Evolutionary conservation across 2,329 filamentous ascomycete species (phyloP), one percentile per base, ranked within the genome.

Genomic region (Ilyonectria destructans): DNA sequence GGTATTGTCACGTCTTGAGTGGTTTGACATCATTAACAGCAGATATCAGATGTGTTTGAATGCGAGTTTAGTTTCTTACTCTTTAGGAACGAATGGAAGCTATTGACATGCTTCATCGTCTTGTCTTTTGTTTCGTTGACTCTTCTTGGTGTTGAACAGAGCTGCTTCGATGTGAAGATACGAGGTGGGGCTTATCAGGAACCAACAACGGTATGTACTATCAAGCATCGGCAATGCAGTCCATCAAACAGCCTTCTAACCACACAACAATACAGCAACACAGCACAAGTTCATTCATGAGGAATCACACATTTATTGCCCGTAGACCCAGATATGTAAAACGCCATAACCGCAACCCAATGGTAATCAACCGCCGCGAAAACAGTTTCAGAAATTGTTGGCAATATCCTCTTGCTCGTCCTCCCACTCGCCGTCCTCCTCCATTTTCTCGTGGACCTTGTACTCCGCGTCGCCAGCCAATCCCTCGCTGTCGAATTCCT

Each of bases 401-500:
- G 74, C 75, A 74, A 81, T 81, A 70, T 85, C 82, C 46, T 83
- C 79, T 62, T 84, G 79, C 70, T 87, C 85, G 33, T 87, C 85
- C 72, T 88, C 85, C 85, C 85, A 88, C 46, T 87, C 85, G 4
- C 81, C 85, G 0, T 84, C 82, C 26, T 86, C 81, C 56, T 87
- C 86, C 80, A 85, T 85, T 65, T 77, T 76, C 68, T 86, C 82
- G 59, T 88, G 87, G 29, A 84, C 78, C 74, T 82, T 82, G 74
- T 82, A 85, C 80, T 84, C 87, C 54, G 79, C 86, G 75, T 82
- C 87, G 40, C 84, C 88, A 49, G 77, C 87, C 71, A 84, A 77
- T 12, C 82, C 87, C 73, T 85, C 87, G 67, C 84, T 87, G 69
- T 87, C 88, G 63, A 87, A 84, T 3, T 83, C 84, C 6, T 88